Evolutionary conservation across 2,329 filamentous ascomycete species (phyloP), one percentile per base, ranked within the genome.

Genomic region (Pyricularia sp.): DNA sequence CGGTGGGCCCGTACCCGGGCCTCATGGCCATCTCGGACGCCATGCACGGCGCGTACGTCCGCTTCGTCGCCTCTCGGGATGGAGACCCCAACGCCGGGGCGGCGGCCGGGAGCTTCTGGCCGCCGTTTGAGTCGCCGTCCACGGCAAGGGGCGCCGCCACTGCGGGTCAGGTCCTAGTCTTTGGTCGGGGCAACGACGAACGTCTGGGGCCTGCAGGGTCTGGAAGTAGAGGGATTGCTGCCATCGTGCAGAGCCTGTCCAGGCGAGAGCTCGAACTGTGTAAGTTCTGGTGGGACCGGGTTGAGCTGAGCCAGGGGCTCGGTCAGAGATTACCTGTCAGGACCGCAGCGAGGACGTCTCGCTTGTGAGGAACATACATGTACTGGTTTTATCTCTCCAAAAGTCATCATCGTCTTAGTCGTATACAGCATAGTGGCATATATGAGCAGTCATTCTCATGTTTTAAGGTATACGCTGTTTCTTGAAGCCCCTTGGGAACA

Each of bases 141-240:
- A 3, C 58, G 69, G 2, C 71, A 70, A 25, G 58, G 65, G 20
- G 65, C 64, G 69, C 64, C 68, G 28, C 31, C 68, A 58, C 63
- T 72, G 9, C 31, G 11, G 65, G 14, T 5, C 68, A 10, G 30
- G 63, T 5, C 63, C 63, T 74, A 14, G 80, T 89, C 3, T 90
- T 90, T 76, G 88, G 87, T 2, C 73, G 80, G 58, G 87, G 85
- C 2, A 90, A 90, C 72, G 81, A 88, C 72, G 86, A 90, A 77
- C 76, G 78, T 5, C 77, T 80, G 71, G 72, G 71, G 26, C 75
- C 0, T 23, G 30, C 28, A 5, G 23, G 42, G 10, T 3, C 30
- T 11, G 71, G 68, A 42, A 74, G 74, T 26, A 73, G 69, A 12
- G 87, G 85, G 1, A 74, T 78, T 2, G 78, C 83, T 0, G 84